Evolutionary conservation across 2,329 filamentous ascomycete species (phyloP).

Genomic region (Pezizomycotina sp.): DNA sequence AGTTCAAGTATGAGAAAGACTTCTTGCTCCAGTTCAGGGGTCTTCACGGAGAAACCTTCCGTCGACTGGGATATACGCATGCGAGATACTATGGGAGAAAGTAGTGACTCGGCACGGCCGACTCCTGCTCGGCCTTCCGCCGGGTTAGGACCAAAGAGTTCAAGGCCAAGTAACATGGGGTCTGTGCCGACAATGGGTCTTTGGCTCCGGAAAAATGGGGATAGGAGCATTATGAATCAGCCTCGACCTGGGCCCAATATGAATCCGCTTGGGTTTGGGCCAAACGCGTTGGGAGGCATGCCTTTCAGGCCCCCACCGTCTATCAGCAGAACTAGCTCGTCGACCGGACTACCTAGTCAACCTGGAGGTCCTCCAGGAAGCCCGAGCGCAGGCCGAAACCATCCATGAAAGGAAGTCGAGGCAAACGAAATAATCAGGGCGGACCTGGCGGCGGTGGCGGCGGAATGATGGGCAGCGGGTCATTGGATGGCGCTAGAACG

Average conservation of each 20-base stretch:
- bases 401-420: slow-evolving; percentile 44
- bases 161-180: slow-evolving; percentile 21
- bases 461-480: slow-evolving; percentile 33
- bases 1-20: slow-evolving; percentile 89
- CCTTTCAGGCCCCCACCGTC: slow-evolving; percentile 35
- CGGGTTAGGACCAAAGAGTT: slow-evolving; percentile 25
- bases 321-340: slow-evolving; percentile 49
- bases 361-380: slow-evolving; percentile 18
- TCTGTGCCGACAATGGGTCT: slow-evolving; percentile 24
- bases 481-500: slow-evolving; percentile 32
- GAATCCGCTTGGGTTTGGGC: slow-evolving; percentile 9
- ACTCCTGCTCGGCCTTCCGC: slow-evolving; percentile 44
- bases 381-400: slow-evolving; percentile 37
- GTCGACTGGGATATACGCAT: slow-evolving; percentile 84
- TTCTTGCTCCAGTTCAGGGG: slow-evolving; percentile 93
- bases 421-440: slow-evolving; percentile 39
- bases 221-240: slow-evolving; percentile 17
- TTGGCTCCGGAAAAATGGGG: too few relatives aligned
- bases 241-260: slow-evolving; percentile 13
- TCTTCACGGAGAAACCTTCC: slow-evolving; percentile 93
- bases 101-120: slow-evolving; percentile 45
- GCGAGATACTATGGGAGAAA: slow-evolving; percentile 66
- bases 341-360: slow-evolving; percentile 28
- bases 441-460: slow-evolving; percentile 37
- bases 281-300: slow-evolving; percentile 28